Evolutionary conservation across 306 rosid species (phyloP).

Genomic region (Pachyrhizus erosus): DNA sequence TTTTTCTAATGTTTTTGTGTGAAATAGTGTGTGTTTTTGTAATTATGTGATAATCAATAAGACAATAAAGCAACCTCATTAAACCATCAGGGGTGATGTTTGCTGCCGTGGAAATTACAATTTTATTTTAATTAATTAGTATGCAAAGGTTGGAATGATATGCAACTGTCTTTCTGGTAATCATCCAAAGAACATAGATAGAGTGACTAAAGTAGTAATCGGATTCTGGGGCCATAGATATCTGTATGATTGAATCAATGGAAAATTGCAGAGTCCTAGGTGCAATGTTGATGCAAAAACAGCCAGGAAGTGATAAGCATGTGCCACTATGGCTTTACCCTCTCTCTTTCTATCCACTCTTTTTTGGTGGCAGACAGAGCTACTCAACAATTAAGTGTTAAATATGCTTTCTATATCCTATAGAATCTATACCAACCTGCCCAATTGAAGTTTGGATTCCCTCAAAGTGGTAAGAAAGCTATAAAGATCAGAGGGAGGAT

Average conservation of each 20-base stretch:
- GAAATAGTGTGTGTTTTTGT: background rate
- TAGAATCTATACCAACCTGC: constrained; percentile 28
- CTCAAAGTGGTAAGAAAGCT: constrained; percentile 38
- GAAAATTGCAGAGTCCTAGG: background rate
- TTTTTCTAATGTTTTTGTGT: no score
- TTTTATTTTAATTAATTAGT: background rate
- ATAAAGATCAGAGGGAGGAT: constrained; percentile 29
- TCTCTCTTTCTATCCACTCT: background rate
- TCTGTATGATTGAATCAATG: constrained; percentile 10
- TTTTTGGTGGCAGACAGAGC: constrained; percentile 46
- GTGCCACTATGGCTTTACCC: constrained; percentile 23
- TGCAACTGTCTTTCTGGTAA: constrained; percentile 9
- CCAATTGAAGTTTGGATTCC: constrained; percentile 46
- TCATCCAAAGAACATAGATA: background rate
- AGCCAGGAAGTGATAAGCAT: constrained; percentile 47
- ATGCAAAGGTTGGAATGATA: constrained; percentile 7
- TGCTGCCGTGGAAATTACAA: background rate
- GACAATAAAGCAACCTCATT: background rate
- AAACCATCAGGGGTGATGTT: no score
- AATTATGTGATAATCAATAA: background rate
- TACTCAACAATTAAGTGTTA: background rate
- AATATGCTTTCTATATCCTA: constrained; percentile 44
- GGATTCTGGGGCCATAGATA: constrained; percentile 39
- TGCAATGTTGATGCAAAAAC: constrained; percentile 46
- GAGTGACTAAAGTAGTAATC: constrained; percentile 23